Percentiles rank a stretch among this genome's conserved stretches.
phyloP scores from a whole-genome alignment of 805 yeast species.

The Spathaspora passalidarum region DNA sequence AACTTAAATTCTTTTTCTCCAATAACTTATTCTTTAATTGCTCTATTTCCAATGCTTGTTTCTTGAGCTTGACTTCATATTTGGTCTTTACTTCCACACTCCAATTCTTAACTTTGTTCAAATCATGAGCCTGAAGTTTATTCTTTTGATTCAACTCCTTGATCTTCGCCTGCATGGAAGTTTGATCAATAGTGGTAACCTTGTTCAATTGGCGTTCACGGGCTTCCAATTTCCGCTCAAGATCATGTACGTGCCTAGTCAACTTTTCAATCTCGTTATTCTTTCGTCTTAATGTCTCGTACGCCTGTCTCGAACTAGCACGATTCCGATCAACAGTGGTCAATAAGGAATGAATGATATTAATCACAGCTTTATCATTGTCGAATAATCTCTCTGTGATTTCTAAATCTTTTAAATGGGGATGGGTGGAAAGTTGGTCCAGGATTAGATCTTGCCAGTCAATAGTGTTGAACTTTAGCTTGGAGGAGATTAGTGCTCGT shows the following conservation, averaged over 20 bases:
- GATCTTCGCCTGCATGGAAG: conserved; percentile 13
- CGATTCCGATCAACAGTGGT: conserved; percentile 32
- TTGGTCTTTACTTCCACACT: conserved; percentile 28
- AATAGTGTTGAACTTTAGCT: conserved; percentile 31
- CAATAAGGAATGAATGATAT: conserved; percentile 32
- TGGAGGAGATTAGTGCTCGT: conserved; percentile 32
- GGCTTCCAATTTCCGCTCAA: conserved; percentile 18
- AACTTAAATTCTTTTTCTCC: conserved; percentile 27
- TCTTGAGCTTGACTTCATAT: conserved; percentile 34
- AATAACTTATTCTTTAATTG: conserved; percentile 32
- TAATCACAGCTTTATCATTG: conserved; percentile 36
- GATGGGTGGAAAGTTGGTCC: conserved; percentile 19
- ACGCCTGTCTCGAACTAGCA: conserved; percentile 28
- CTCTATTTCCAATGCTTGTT: conserved; percentile 29
- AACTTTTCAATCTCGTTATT: conserved; percentile 26
- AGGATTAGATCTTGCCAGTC: conserved; percentile 29
- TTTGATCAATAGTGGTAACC: conserved; percentile 19
- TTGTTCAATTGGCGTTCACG: conserved; percentile 9
- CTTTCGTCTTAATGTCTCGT: conserved; percentile 24
- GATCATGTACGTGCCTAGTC: conserved; percentile 16
- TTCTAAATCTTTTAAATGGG: conserved; percentile 14
- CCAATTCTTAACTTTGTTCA: conserved; percentile 26
- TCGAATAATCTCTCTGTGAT: conserved; percentile 29
- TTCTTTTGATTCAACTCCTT: conserved; percentile 17
- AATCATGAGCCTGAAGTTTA: conserved; percentile 27